phyloP scores from a whole-genome alignment of 2,329 filamentous ascomycete genomes.

The Colletotrichum tofieldiae region DNA sequence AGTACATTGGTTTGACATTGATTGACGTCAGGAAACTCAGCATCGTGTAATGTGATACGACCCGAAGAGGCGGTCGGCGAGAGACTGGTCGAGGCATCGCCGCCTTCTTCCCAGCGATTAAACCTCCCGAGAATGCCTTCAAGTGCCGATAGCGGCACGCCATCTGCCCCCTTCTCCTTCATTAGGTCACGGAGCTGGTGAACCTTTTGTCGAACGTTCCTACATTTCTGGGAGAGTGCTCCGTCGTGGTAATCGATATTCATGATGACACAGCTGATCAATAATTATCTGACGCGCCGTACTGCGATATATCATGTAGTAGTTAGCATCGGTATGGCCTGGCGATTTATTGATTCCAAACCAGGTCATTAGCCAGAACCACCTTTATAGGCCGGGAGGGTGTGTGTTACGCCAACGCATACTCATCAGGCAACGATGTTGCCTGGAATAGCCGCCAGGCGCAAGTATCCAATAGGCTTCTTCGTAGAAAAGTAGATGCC shows the following conservation, averaged over 20 bases:
- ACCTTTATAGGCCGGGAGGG: too few relatives aligned
- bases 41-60: too few relatives aligned
- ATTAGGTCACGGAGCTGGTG: background rate
- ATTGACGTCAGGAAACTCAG: too few relatives aligned
- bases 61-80: too few relatives aligned
- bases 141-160: background rate
- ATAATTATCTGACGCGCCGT: background rate
- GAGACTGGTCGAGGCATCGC: background rate
- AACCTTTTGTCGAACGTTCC: background rate
- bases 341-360: too few relatives aligned
- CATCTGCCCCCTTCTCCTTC: background rate
- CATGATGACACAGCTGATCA: background rate
- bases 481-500: background rate
- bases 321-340: too few relatives aligned
- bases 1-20: too few relatives aligned
- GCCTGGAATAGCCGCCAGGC: background rate
- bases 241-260: background rate
- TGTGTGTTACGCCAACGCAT: too few relatives aligned
- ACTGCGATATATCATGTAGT: too few relatives aligned
- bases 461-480: background rate
- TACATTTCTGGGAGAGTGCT: background rate
- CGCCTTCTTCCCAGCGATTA: background rate
- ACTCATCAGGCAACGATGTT: too few relatives aligned
- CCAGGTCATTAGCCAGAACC: too few relatives aligned
- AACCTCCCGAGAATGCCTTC: background rate